Base-by-base conservation (phyloP, 257 asterid genomes). In the Apocynum venetum region DNA sequence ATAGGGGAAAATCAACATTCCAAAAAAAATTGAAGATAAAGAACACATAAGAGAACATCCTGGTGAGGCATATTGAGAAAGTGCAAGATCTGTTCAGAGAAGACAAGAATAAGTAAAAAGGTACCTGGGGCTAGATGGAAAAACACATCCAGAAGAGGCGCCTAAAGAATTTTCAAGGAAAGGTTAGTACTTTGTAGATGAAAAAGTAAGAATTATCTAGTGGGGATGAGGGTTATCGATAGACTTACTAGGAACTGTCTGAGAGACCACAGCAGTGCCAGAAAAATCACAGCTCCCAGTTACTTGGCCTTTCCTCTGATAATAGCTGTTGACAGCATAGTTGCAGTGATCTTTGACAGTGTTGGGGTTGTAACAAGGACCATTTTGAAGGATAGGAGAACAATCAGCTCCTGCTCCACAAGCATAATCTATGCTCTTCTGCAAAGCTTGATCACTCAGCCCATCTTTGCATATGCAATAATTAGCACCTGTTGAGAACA, bases 391-490 rank as follows among this genome's bases (percentile, higher is more conserved):
- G 80, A 93, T 95, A n/a, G 82, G 86, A 25, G 84, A 43, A 77
- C 99, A 95, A 64, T 91, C 97, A 55, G 96, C 98, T 53, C 95
- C 96, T 76, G 73, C 40, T 59, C 97, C 97, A 83, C 98, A 95
- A 36, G 97, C 97, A 84, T 86, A 95, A 78, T 95, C 99, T 83
- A 93, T 93, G 90, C 60, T 85, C 43, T 82, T 88, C 86, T 95
- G 98, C 51, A 90, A 83, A 48, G 17, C 72, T 3, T 41, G 0
- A 12, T 89, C 88, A 71, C 82, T 70, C 75, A 78, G 0, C 67
- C 96, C 93, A 80, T 75, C 82, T 72, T 84, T 90, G 71, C 99
- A 95, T 7, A 90, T 4, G 55, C 99, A 93, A 19, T 87, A 95
- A 57, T 70, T 35, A 69, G 91, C 99, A 82, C 80, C 98, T 91